Evolutionary conservation across 2,329 filamentous ascomycete species (phyloP).

Genomic region (Cercospora sp.): DNA sequence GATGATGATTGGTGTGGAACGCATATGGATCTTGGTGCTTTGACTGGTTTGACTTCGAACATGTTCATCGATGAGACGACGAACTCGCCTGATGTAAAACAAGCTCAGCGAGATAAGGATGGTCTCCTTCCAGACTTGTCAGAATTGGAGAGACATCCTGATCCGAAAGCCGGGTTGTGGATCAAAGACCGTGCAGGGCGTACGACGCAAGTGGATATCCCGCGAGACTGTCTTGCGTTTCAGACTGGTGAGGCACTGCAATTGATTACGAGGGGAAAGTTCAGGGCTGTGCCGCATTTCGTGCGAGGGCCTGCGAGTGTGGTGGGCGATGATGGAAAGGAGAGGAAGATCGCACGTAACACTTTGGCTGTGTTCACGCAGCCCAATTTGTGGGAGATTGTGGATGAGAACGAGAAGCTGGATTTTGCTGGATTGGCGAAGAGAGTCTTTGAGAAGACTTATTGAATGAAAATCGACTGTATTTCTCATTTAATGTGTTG

Average conservation of each 20-base stretch:
- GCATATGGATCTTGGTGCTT: conserved; percentile 86
- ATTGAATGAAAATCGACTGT: conserved; percentile 3
- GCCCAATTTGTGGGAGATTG: conserved; percentile 81
- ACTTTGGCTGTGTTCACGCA: conserved; percentile 97
- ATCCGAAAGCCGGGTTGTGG: conserved; percentile 85
- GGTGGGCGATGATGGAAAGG: conserved; percentile 50
- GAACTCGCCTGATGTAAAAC: conserved; percentile 37
- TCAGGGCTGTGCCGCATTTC: conserved; percentile 95
- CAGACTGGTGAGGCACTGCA: conserved; percentile 93
- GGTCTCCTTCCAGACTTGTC: conserved; percentile 47
- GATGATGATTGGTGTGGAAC: conserved; percentile 95
- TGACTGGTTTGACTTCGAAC: conserved; percentile 89
- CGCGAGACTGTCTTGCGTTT: conserved; percentile 87
- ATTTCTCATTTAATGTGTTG: too few species aligned
- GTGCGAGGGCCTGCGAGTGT: conserved; percentile 66
- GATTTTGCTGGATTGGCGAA: conserved; percentile 28
- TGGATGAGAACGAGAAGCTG: conserved; percentile 63
- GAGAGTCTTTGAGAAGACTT: conserved; percentile 28
- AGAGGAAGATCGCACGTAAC: conserved; percentile 59
- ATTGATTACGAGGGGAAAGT: conserved; percentile 84
- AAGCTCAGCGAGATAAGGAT: background rate
- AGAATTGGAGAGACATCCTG: conserved; percentile 75
- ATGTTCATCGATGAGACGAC: conserved; percentile 87
- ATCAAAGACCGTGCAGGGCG: conserved; percentile 82
- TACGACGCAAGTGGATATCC: conserved; percentile 89